Conservation (phyloP, 306 rosid species). For the Malus asiatica region DNA sequence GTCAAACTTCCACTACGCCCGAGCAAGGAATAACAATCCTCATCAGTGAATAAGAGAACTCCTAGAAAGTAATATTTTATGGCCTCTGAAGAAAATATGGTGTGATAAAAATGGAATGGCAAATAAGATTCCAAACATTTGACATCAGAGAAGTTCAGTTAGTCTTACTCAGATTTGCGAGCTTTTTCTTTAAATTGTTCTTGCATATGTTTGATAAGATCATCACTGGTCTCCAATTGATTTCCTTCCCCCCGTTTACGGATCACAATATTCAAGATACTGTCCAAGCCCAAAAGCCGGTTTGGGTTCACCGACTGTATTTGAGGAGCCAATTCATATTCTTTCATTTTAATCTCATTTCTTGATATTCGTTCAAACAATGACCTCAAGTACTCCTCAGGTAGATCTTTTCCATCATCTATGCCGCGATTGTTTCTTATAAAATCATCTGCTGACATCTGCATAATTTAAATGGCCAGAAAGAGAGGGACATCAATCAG, state of each 20-base stretch:
- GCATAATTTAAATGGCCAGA: slow-evolving; percentile 32
- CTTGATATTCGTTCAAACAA: slow-evolving; percentile 81
- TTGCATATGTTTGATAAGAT: slow-evolving; percentile 94
- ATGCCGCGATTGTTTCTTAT: slow-evolving; percentile 95
- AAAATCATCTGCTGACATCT: slow-evolving; percentile 99
- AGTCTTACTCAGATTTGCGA: slow-evolving; percentile 91
- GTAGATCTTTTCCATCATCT: slow-evolving; percentile 97
- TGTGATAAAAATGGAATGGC: neutral
- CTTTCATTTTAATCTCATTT: slow-evolving; percentile 98
- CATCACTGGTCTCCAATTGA: slow-evolving; percentile 87
- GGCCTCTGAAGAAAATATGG: neutral
- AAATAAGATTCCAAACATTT: neutral
- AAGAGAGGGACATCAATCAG: neutral
- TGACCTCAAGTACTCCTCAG: slow-evolving; percentile 80
- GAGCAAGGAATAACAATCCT: neutral
- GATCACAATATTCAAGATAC: slow-evolving; percentile 86
- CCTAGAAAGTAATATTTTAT: neutral
- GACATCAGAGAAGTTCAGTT: slow-evolving; percentile 1
- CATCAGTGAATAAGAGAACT: neutral
- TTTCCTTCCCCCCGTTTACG: slow-evolving; percentile 64
- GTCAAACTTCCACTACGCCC: neutral
- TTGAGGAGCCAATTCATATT: slow-evolving; percentile 61
- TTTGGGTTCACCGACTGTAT: slow-evolving; percentile 73
- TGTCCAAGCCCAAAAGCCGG: slow-evolving; percentile 79
- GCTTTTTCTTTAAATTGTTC: slow-evolving; percentile 96